A percentile compares a stretch with the other conserved stretches of the same genome.
phyloP scores from a whole-genome alignment of 2,329 filamentous ascomycete species.

The Alternaria solani region DNA sequence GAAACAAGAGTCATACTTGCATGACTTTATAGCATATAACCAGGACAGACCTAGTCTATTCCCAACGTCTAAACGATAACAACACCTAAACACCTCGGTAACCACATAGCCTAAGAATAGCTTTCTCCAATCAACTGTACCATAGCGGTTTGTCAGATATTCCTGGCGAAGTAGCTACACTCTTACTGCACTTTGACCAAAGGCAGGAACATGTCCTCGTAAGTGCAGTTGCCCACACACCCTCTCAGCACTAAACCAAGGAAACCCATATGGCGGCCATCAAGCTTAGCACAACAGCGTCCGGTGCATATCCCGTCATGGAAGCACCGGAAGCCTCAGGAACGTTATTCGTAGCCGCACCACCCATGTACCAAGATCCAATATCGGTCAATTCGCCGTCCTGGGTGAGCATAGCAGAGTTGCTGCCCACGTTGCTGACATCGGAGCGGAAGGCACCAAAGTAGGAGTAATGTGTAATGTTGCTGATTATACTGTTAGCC shows the following conservation, averaged over 20 bases:
- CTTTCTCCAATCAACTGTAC: too few relatives aligned
- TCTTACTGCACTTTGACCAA: too few relatives aligned
- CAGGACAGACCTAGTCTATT: too few relatives aligned
- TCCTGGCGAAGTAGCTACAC: too few relatives aligned
- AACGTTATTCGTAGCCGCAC: constrained; percentile 28
- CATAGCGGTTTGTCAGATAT: too few relatives aligned
- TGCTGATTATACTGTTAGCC: constrained; percentile 42
- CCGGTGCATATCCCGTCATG: background rate
- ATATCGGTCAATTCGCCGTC: constrained; percentile 76
- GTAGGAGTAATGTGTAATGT: constrained; percentile 74
- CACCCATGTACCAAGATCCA: constrained; percentile 78
- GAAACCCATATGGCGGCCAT: background rate
- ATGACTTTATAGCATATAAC: too few relatives aligned
- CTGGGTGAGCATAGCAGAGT: constrained; percentile 73
- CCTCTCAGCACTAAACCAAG: background rate
- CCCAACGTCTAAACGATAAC: too few relatives aligned
- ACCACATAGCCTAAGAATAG: too few relatives aligned
- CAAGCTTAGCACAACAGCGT: background rate
- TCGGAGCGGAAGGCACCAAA: constrained; percentile 77
- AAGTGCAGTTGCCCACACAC: background rate
- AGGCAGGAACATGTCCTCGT: too few relatives aligned
- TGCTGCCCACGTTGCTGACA: constrained; percentile 76
- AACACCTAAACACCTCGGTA: too few relatives aligned
- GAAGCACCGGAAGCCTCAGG: constrained; percentile 8
- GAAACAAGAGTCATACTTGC: too few relatives aligned